Evolutionary conservation across 495 filamentous ascomycete species (phyloP).

Genomic region (Aspergillus carlsbadensis): DNA sequence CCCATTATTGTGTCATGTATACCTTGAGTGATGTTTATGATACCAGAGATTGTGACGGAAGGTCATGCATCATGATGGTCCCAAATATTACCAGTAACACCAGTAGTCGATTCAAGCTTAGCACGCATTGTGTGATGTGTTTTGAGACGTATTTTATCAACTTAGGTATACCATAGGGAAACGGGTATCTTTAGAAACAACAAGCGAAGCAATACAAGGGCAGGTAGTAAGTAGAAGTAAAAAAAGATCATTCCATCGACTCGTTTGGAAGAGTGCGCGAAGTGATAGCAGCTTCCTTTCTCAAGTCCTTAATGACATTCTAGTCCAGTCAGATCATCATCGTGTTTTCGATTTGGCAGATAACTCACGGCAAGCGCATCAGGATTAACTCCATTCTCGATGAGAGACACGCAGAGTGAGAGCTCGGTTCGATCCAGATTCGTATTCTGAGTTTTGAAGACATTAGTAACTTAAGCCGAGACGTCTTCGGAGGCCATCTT

Average conservation of each 20-base stretch:
- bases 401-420: constrained; percentile 90
- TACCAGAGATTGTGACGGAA: constrained; percentile 20
- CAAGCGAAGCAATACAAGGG: constrained; percentile 3
- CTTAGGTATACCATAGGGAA: neutral
- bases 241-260: constrained; percentile 21
- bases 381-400: constrained; percentile 96
- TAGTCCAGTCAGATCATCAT: constrained; percentile 26
- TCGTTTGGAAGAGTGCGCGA: constrained; percentile 23
- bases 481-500: neutral
- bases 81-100: too few species aligned
- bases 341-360: neutral
- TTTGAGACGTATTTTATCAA: neutral
- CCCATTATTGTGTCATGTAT: neutral
- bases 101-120: neutral
- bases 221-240: neutral
- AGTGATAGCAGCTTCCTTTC: constrained; percentile 51
- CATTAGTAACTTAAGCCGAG: constrained; percentile 4
- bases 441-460: constrained; percentile 61
- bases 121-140: neutral
- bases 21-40: constrained; percentile 19
- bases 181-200: constrained; percentile 18
- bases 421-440: constrained; percentile 85
- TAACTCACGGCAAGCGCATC: constrained; percentile 83
- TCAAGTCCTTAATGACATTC: constrained; percentile 72
- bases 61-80: too few species aligned